phyloP scores from a whole-genome alignment of 208 protist species.

The Trypanosoma cruzi region DNA sequence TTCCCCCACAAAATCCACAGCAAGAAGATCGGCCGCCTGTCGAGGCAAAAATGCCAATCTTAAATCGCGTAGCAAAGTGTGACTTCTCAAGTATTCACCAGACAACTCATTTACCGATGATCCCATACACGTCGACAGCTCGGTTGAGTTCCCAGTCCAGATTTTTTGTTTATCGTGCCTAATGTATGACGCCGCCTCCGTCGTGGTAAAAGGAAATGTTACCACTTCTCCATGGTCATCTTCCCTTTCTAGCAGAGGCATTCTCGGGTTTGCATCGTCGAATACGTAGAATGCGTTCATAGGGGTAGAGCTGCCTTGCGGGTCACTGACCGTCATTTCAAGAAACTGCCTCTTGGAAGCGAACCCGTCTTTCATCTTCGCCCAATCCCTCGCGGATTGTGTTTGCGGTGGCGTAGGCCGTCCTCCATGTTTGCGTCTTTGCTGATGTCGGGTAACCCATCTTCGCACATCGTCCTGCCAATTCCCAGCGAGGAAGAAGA shows the following conservation, averaged over 20 bases:
- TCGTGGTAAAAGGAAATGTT: constrained; percentile 14
- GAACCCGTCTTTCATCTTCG: not conserved
- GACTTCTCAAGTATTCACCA: not conserved
- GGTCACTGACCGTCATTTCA: not conserved
- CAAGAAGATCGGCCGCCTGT: constrained; percentile 21
- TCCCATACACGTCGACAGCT: not conserved
- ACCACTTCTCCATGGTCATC: not conserved
- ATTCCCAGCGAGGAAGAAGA: constrained; percentile 21
- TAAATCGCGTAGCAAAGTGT: not conserved
- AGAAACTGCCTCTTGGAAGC: constrained; percentile 13
- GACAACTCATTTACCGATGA: not conserved
- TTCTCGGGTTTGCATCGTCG: not conserved
- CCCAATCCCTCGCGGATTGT: not conserved
- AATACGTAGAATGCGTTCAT: constrained; percentile 11
- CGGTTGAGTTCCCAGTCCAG: not conserved
- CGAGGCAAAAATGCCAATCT: not conserved
- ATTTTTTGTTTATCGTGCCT: not conserved
- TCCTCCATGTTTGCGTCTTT: not conserved
- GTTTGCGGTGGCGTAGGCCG: not conserved
- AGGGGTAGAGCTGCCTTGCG: not conserved
- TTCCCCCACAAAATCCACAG: constrained; percentile 14
- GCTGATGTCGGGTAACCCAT: constrained; percentile 16
- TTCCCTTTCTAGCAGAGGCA: not conserved
- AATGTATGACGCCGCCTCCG: constrained; percentile 21
- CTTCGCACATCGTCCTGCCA: constrained; percentile 12